Percentiles rank a stretch among this genome's conserved stretches.
phyloP scores from a whole-genome alignment of 2,329 filamentous ascomycete species.

The Didymellaceae sp. region DNA sequence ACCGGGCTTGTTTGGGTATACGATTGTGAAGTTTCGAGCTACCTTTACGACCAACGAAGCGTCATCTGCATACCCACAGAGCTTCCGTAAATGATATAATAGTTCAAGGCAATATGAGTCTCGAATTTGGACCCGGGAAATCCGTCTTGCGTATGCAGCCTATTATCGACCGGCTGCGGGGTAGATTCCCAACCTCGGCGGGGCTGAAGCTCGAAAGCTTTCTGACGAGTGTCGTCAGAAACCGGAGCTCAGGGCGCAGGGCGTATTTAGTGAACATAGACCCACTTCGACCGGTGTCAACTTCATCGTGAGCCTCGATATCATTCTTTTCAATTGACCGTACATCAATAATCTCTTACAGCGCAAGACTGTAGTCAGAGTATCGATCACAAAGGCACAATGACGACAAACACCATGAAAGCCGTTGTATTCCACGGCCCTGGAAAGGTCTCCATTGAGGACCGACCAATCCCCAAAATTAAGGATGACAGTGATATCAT shows the following conservation, averaged over 20 bases:
- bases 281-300: slow-evolving; percentile 1
- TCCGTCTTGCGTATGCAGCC: slow-evolving; percentile 13
- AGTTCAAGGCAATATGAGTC: too few species aligned
- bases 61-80: neutral
- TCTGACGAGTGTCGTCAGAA: slow-evolving; percentile 19
- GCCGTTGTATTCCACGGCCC: slow-evolving; percentile 87
- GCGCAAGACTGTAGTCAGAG: neutral
- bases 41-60: neutral
- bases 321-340: neutral
- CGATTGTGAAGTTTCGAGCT: neutral
- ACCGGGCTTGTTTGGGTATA: neutral
- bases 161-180: slow-evolving; percentile 26
- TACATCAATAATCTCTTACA: neutral
- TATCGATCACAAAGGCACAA: slow-evolving; percentile 1
- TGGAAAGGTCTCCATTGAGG: slow-evolving; percentile 75
- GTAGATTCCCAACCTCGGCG: slow-evolving; percentile 32
- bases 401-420: slow-evolving; percentile 67
- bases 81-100: neutral
- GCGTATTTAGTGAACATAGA: slow-evolving; percentile 18
- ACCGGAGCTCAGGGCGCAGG: slow-evolving; percentile 8
- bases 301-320: neutral
- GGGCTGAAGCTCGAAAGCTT: slow-evolving; percentile 25
- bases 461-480: slow-evolving; percentile 78
- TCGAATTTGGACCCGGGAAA: neutral
- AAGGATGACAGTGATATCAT: slow-evolving; percentile 76